Conservation (phyloP, 345 rosid species). For the Turritis glabra region DNA sequence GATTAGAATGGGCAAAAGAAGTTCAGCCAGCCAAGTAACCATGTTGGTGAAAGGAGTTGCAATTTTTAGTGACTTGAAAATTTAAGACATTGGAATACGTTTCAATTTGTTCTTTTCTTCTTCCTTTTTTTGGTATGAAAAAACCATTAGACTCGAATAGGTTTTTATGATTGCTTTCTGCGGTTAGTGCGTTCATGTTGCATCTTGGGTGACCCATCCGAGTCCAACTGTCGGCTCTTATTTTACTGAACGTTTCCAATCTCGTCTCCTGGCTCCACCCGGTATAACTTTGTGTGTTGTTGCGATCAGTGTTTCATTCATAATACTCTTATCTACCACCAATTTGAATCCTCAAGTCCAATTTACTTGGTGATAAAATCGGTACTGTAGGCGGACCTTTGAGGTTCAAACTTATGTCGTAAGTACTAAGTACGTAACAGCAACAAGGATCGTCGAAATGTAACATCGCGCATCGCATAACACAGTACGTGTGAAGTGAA, state of each 20-base stretch:
- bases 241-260: too few relatives aligned
- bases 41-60: slow-evolving; percentile 5
- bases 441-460: background rate
- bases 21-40: slow-evolving; percentile 14
- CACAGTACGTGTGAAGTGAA: background rate
- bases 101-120: background rate
- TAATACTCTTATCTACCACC: background rate
- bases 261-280: too few relatives aligned
- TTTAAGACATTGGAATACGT: slow-evolving; percentile 21
- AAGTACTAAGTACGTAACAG: too few relatives aligned
- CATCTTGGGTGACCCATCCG: background rate
- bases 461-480: too few relatives aligned
- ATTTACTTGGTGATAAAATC: background rate
- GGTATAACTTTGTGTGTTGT: too few relatives aligned
- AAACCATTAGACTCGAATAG: slow-evolving; percentile 6
- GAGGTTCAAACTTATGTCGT: too few relatives aligned
- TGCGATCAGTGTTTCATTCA: background rate
- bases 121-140: too few relatives aligned
- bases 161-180: background rate
- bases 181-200: background rate
- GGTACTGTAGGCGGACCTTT: too few relatives aligned
- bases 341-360: background rate
- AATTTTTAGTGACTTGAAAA: background rate
- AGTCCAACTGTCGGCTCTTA: too few relatives aligned
- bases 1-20: background rate